phyloP scores from a whole-genome alignment of 345 rosid species.

The Salix koriyanagi region DNA sequence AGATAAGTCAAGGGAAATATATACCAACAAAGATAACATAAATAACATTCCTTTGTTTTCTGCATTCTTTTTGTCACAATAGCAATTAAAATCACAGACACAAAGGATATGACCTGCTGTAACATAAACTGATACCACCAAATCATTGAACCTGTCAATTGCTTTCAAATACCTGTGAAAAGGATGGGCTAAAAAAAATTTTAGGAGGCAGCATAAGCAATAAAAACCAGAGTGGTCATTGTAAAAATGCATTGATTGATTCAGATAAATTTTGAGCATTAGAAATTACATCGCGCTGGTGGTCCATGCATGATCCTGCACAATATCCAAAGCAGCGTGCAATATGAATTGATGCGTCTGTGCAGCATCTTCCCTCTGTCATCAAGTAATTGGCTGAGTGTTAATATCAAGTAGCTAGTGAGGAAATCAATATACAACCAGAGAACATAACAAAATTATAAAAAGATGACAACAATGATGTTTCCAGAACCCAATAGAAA shows the following conservation, averaged over 20 bases:
- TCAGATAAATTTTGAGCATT: not conserved
- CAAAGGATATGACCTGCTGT: conserved; percentile 97
- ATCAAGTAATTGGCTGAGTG: not conserved
- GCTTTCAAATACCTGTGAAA: conserved; percentile 76
- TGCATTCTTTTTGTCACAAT: not conserved
- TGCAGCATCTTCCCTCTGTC: conserved; percentile 97
- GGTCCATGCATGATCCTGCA: conserved; percentile 95
- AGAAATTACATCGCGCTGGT: conserved; percentile 85
- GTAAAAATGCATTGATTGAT: not conserved
- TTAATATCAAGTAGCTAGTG: not conserved
- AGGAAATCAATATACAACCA: not conserved
- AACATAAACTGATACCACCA: conserved; percentile 90
- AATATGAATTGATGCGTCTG: conserved; percentile 89
- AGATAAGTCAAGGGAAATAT: conserved; percentile 45
- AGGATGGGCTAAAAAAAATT: not conserved
- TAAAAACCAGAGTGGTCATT: not conserved
- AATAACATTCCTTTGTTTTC: not conserved
- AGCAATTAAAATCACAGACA: not conserved
- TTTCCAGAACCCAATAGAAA: not conserved
- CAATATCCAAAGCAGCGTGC: conserved; percentile 92
- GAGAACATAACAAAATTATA: not conserved
- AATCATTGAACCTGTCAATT: conserved; percentile 86
- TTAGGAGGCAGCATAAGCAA: not conserved
- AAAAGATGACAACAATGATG: not conserved
- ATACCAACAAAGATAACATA: not conserved